Conservation (phyloP, 2,329 filamentous ascomycete genomes). For the Xylaria digitata region DNA sequence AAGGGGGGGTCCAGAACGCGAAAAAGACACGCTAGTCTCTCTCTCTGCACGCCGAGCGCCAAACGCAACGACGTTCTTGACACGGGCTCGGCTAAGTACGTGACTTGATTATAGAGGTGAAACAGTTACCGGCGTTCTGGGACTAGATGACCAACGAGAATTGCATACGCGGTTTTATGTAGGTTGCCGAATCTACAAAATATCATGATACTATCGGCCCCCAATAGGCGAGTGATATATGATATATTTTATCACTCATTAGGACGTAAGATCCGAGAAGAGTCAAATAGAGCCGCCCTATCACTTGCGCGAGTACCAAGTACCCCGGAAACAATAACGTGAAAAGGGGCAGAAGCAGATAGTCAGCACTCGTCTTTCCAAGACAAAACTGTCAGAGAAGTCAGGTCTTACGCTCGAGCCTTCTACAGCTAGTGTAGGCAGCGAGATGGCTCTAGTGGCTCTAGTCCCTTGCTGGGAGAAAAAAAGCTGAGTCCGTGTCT, state of each 20-base stretch:
- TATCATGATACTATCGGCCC: conserved; percentile 42
- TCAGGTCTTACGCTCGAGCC: conserved; percentile 5
- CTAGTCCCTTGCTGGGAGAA: conserved; percentile 13
- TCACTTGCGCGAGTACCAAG: conserved; percentile 6
- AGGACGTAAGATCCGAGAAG: not conserved
- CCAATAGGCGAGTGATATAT: not conserved
- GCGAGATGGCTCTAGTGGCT: conserved; percentile 14
- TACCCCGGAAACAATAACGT: not conserved
- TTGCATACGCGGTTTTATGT: conserved; percentile 37
- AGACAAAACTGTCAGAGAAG: conserved; percentile 2
- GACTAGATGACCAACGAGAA: conserved; percentile 40
- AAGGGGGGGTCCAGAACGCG: conserved; percentile 5
- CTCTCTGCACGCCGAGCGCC: conserved; percentile 33
- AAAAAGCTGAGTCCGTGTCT: conserved; percentile 44
- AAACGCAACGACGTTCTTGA: conserved; percentile 41
- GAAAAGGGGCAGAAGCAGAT: not conserved
- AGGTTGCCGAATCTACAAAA: conserved; percentile 40
- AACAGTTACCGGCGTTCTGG: conserved; percentile 47
- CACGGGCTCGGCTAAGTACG: conserved; percentile 42
- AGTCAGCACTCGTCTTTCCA: conserved; percentile 1
- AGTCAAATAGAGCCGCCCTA: not conserved
- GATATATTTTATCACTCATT: not conserved
- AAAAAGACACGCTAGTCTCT: conserved; percentile 14
- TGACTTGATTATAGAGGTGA: conserved; percentile 44
- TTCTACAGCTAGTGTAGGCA: not conserved